Conservation (phyloP, 2,329 filamentous ascomycete genomes). For the Fusarium tupiense region DNA sequence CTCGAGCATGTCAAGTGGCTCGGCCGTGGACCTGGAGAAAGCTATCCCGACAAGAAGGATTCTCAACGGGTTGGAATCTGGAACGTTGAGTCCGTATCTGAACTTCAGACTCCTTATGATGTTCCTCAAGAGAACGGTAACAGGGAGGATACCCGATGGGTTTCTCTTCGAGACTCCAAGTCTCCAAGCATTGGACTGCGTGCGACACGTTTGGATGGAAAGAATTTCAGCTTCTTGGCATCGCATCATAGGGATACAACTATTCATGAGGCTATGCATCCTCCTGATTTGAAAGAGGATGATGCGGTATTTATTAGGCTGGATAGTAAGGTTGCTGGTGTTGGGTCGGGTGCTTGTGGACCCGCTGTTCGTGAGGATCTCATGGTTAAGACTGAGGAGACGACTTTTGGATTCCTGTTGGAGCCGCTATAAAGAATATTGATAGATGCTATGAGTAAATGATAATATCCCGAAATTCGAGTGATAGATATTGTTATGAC, state of each 20-base stretch:
- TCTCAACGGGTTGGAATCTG: constrained; percentile 65
- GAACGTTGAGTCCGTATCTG: constrained; percentile 51
- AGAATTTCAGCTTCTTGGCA: constrained; percentile 62
- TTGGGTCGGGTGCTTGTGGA: constrained; percentile 61
- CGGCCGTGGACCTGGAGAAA: constrained; percentile 71
- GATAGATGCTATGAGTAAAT: not conserved
- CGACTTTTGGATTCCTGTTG: constrained; percentile 55
- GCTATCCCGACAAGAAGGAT: constrained; percentile 69
- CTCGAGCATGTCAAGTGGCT: constrained; percentile 66
- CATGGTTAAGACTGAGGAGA: constrained; percentile 53
- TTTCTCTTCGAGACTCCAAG: constrained; percentile 49
- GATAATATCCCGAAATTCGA: not conserved
- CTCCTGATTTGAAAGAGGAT: constrained; percentile 67
- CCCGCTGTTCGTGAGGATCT: constrained; percentile 58
- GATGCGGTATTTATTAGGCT: constrained; percentile 56
- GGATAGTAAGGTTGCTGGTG: constrained; percentile 59
- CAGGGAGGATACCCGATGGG: constrained; percentile 67
- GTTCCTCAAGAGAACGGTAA: constrained; percentile 76
- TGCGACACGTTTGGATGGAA: constrained; percentile 25
- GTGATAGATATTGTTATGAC: not conserved
- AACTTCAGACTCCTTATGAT: constrained; percentile 69
- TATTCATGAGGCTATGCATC: constrained; percentile 69
- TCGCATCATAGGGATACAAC: constrained; percentile 62
- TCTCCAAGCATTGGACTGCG: constrained; percentile 32
- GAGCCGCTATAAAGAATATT: constrained; percentile 39